These are phyloP conservation scores for Pythium rhizo-oryzae DNA, from an alignment of 352 stramenopile species.

Conservation along the genomic window DNA sequence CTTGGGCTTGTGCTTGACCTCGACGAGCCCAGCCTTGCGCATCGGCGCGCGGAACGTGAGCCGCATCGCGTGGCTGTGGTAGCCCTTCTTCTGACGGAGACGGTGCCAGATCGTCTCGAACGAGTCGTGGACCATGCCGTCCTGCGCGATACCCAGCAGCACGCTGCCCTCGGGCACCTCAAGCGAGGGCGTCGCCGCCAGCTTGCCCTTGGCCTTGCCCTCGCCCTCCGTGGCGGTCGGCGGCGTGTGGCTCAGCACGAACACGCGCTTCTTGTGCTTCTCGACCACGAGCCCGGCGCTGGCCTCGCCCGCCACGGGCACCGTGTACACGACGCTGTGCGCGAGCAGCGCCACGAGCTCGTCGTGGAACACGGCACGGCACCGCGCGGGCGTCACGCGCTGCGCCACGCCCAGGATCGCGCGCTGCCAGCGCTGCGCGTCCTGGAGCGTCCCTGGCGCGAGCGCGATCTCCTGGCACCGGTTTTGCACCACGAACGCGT, in stretches of 20 bases:
- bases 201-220: not conserved
- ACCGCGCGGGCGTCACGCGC: slow-evolving; percentile 34
- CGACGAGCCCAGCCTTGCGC: slow-evolving; percentile 38
- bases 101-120: slow-evolving; percentile 76
- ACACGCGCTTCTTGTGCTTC: slow-evolving; percentile 61
- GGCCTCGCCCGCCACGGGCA: slow-evolving; percentile 32
- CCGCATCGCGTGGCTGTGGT: slow-evolving; percentile 41
- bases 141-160: slow-evolving; percentile 54
- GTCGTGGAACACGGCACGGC: slow-evolving; percentile 53
- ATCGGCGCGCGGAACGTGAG: slow-evolving; percentile 56
- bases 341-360: slow-evolving; percentile 48
- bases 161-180: slow-evolving; percentile 59
- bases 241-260: slow-evolving; percentile 56
- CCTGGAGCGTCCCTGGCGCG: slow-evolving; percentile 38
- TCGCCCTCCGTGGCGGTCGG: not conserved
- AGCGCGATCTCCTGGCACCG: slow-evolving; percentile 51
- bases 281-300: slow-evolving; percentile 51
- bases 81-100: slow-evolving; percentile 56
- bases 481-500: slow-evolving; percentile 58
- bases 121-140: slow-evolving; percentile 66
- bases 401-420: slow-evolving; percentile 36
- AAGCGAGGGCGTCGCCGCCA: not conserved
- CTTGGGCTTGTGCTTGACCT: slow-evolving; percentile 40
- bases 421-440: slow-evolving; percentile 54
- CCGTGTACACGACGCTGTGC: slow-evolving; percentile 53